Evolutionary conservation across 2,329 filamentous ascomycete genomes (phyloP).

Genomic region (Dactylellina leptospora): DNA sequence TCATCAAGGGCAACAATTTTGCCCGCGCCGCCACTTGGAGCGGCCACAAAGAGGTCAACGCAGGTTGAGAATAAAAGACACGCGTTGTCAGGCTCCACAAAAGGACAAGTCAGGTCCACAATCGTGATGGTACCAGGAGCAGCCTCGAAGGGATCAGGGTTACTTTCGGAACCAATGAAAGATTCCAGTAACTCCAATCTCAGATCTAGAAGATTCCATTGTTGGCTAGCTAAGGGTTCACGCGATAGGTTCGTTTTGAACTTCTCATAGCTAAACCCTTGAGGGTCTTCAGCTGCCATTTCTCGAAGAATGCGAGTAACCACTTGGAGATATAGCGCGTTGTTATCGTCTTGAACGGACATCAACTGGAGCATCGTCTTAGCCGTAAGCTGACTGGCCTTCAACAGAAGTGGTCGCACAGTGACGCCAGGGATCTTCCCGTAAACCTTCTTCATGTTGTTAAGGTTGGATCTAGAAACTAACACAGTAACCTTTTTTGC

Average conservation of each 20-base stretch:
- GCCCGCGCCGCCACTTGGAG: slow-evolving; percentile 59
- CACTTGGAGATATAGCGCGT: slow-evolving; percentile 56
- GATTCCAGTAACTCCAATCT: slow-evolving; percentile 57
- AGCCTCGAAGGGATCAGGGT: slow-evolving; percentile 41
- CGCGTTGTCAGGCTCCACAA: slow-evolving; percentile 71
- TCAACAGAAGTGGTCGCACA: slow-evolving; percentile 55
- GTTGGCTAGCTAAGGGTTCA: slow-evolving; percentile 39
- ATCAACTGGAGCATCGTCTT: slow-evolving; percentile 57
- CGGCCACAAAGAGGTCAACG: slow-evolving; percentile 72
- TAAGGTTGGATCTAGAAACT: slow-evolving; percentile 56
- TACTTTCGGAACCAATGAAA: slow-evolving; percentile 54
- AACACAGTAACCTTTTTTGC: slow-evolving; percentile 54
- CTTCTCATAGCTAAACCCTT: slow-evolving; percentile 56
- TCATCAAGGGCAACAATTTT: slow-evolving; percentile 75
- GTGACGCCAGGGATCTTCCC: slow-evolving; percentile 55
- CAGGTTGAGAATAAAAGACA: slow-evolving; percentile 79
- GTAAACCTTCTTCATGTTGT: slow-evolving; percentile 55
- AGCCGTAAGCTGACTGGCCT: slow-evolving; percentile 55
- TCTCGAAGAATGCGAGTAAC: slow-evolving; percentile 57
- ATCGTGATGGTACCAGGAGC: slow-evolving; percentile 69
- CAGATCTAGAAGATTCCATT: slow-evolving; percentile 55
- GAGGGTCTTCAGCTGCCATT: slow-evolving; percentile 54
- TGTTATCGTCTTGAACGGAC: slow-evolving; percentile 55
- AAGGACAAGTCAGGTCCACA: slow-evolving; percentile 77
- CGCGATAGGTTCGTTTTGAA: slow-evolving; percentile 54